Conservation (phyloP, 192 early-diverging fungal species). For the Spinellus fusiger region DNA sequence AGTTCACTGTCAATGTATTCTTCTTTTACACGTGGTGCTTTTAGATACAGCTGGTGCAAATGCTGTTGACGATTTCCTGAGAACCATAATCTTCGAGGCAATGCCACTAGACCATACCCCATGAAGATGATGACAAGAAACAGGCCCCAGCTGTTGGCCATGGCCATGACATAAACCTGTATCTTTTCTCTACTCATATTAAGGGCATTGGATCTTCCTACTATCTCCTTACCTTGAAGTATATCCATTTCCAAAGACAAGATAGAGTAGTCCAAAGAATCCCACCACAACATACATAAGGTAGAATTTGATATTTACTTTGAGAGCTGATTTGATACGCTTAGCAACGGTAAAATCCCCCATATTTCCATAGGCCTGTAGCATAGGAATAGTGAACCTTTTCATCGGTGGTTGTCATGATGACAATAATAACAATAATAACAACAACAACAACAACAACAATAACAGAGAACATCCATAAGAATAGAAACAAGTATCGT, state of each 20-base stretch:
- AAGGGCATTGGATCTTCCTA: background rate
- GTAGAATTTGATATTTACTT: constrained; percentile 83
- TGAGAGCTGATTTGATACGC: constrained; percentile 63
- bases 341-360: constrained; percentile 75
- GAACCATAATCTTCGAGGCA: constrained; percentile 85
- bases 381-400: constrained; percentile 71
- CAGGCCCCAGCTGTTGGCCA: constrained; percentile 92
- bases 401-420: too few species aligned
- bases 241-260: constrained; percentile 32
- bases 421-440: too few species aligned
- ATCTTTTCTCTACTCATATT: background rate
- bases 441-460: too few species aligned
- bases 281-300: constrained; percentile 63
- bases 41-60: constrained; percentile 58
- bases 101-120: constrained; percentile 88
- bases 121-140: constrained; percentile 83
- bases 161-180: constrained; percentile 81
- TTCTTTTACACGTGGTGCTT: constrained; percentile 72
- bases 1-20: constrained; percentile 75
- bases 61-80: constrained; percentile 54
- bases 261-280: constrained; percentile 67
- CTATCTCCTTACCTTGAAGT: constrained; percentile 21
- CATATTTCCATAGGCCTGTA: constrained; percentile 81
- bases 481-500: too few species aligned
- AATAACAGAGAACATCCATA: too few species aligned